Evolutionary conservation across 1,284 basidiomycete genomes (phyloP).

Genomic region (Bondarzewia mesenterica): DNA sequence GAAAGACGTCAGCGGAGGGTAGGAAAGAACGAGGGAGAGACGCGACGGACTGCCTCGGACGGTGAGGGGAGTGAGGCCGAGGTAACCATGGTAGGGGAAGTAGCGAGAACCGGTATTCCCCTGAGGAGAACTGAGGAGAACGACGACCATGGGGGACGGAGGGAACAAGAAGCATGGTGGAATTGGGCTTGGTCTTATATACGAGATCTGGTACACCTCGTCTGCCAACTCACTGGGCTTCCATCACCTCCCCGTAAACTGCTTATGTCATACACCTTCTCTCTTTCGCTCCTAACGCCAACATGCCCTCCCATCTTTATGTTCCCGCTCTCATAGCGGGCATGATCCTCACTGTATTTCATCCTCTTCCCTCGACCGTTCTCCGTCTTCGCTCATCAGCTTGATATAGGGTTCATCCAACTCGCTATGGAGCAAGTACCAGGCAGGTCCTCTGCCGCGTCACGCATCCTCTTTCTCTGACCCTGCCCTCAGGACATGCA

Average conservation of each 20-base stretch:
- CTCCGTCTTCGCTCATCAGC: constrained; percentile 8
- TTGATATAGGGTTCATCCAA: constrained; percentile 61
- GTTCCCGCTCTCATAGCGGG: constrained; percentile 55
- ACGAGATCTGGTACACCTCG: neutral
- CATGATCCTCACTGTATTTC: constrained; percentile 70
- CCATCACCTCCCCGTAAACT: neutral
- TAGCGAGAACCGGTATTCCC: constrained; percentile 58
- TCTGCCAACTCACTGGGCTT: neutral
- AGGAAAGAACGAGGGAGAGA: constrained; percentile 6
- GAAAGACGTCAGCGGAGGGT: constrained; percentile 7
- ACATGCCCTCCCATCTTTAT: constrained; percentile 28
- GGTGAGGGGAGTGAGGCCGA: constrained; percentile 72
- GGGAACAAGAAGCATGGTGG: constrained; percentile 9
- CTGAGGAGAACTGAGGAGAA: constrained; percentile 47
- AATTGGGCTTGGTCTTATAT: constrained; percentile 8
- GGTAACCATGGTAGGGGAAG: constrained; percentile 71
- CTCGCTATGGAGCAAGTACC: constrained; percentile 76
- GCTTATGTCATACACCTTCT: constrained; percentile 9
- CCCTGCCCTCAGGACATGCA: constrained; percentile 69
- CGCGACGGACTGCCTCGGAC: constrained; percentile 67
- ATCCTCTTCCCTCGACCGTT: neutral
- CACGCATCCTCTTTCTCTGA: constrained; percentile 10
- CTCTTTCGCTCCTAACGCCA: neutral
- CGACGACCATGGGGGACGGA: constrained; percentile 47
- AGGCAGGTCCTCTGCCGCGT: constrained; percentile 35